Percentiles rank a stretch among this genome's conserved stretches.
Evolutionary conservation across 306 rosid species (phyloP).

Genomic region (Abrus pulchellus): DNA sequence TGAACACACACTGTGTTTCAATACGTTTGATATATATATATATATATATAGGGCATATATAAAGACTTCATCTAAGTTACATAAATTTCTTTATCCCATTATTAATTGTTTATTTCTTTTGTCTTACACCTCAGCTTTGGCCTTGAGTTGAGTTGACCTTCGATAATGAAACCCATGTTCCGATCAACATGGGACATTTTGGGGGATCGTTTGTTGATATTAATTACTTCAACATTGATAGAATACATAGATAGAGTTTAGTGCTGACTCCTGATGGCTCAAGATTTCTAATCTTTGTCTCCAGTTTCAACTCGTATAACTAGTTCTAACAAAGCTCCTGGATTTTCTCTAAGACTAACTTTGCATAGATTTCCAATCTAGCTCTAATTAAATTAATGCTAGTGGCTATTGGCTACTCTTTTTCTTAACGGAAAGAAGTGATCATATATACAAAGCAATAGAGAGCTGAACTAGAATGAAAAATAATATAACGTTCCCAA

Average conservation of each 20-base stretch:
- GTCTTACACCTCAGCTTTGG: conserved; percentile 1
- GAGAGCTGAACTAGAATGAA: neutral
- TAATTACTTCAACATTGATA: conserved; percentile 14
- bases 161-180: conserved; percentile 31
- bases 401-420: neutral
- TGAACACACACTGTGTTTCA: neutral
- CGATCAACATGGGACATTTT: conserved; percentile 36
- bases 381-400: conserved; percentile 31
- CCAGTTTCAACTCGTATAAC: neutral
- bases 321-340: conserved; percentile 25
- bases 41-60: neutral
- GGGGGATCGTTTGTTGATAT: conserved; percentile 8
- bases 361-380: conserved; percentile 29
- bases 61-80: neutral
- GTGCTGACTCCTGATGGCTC: conserved; percentile 25
- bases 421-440: neutral
- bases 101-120: conserved; percentile 14
- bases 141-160: conserved; percentile 39
- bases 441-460: neutral
- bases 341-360: conserved; percentile 37
- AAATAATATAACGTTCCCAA: neutral
- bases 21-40: too few species aligned
- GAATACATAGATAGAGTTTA: neutral
- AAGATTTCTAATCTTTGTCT: conserved; percentile 49
- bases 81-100: conserved; percentile 5